Conservation (phyloP, 1,284 basidiomycete genomes). For the Naganishia sp. region DNA sequence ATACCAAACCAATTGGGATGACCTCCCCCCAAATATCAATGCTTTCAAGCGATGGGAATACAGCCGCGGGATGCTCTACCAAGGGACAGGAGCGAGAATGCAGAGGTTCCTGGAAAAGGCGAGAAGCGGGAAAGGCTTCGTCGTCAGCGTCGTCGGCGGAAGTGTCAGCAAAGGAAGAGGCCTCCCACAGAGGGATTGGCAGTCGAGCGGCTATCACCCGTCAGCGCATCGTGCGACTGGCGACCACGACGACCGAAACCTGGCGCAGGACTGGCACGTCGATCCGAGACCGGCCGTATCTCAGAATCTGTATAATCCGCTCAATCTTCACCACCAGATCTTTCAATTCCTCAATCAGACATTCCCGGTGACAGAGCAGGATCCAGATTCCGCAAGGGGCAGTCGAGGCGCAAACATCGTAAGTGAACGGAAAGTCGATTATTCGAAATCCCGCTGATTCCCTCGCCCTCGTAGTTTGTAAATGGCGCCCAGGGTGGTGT, state of each 20-base stretch:
- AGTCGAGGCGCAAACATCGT: conserved; percentile 28
- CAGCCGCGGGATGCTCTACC: conserved; percentile 42
- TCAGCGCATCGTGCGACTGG: not conserved
- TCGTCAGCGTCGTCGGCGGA: conserved; percentile 48
- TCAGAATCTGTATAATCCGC: conserved; percentile 38
- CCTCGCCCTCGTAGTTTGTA: conserved; percentile 32
- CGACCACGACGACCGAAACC: conserved; percentile 19
- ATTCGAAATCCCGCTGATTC: not conserved
- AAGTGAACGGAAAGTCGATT: not conserved
- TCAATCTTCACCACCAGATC: conserved; percentile 44
- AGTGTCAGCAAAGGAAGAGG: conserved; percentile 37
- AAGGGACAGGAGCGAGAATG: conserved; percentile 45
- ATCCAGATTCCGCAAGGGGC: not conserved
- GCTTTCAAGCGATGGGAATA: conserved; percentile 43
- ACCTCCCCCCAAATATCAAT: conserved; percentile 26
- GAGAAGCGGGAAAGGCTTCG: conserved; percentile 41
- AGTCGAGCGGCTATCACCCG: not conserved
- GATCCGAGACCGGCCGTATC: conserved; percentile 35
- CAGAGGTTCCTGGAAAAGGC: conserved; percentile 47
- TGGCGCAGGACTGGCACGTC: conserved; percentile 19
- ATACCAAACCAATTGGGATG: conserved; percentile 21
- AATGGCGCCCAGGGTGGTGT: conserved; percentile 52
- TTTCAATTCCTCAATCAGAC: conserved; percentile 45
- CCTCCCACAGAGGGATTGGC: conserved; percentile 30
- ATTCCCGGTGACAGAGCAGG: conserved; percentile 40